Base-by-base conservation (phyloP, 768 basidiomycete genomes). In the Macrolepiota dolichaula region DNA sequence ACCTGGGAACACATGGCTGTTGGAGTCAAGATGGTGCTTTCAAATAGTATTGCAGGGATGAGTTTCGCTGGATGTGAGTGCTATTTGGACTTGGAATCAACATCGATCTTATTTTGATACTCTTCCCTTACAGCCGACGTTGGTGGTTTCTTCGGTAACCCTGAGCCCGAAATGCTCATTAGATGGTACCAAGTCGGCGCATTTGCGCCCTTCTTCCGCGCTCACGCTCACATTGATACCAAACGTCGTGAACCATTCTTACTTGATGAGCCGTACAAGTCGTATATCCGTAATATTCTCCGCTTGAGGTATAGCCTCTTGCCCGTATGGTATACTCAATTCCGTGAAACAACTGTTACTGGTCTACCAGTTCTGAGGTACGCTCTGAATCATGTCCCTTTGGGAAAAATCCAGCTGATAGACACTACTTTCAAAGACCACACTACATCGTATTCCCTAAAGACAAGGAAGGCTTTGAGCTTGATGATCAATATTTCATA, bases 81-180 rank as follows among this genome's bases (percentile, higher is more conserved):
- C 29, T 12, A 47, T 35, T 27, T 51, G 40, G 37, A n/a, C 19
- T 42, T 44, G 4, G 13, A 35, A 9, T 50, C 19, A 15, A 9
- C 35, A 17, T 49, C 40, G 32, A 29, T 12, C 29, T 38, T 40
- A 50, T 63, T 24, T 51, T 62, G 17, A 62, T 53, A 54, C 7
- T 53, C 25, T 36, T 19, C 58, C 51, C 37, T 42, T 55, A 27
- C 65, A 98, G 96, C 97, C 63, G 97, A 99, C 68, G 95, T 98
- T 55, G 96, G 97, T 19, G 97, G 97, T 15, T 99, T 98, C 87
- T 98, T 98, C 70, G 96, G 96, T 17, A 96, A 98, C 73, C 96
- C 97, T 0, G 86, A 89, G 49, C 82, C 90, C 0, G 97, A 98
- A 69, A 94, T 98, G 87, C 85, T 99, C 36, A 88, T 95, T 9